Evolutionary conservation across 768 basidiomycete species (phyloP).

Genomic region (Leccinum boreale): DNA sequence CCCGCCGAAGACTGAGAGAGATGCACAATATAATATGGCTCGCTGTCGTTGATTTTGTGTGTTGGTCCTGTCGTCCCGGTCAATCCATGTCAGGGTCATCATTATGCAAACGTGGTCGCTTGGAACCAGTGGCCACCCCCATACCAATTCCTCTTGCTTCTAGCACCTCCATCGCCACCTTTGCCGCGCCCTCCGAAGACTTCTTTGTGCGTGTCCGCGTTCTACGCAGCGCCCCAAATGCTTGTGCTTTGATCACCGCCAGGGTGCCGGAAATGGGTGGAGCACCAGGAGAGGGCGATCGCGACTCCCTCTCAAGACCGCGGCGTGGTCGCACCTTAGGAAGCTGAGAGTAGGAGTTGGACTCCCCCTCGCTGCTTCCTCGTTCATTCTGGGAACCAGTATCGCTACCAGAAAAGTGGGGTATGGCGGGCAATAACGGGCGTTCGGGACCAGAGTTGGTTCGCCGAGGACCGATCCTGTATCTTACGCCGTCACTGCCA

Average conservation of each 20-base stretch:
- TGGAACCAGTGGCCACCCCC: slow-evolving; percentile 38
- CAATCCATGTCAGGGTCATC: slow-evolving; percentile 48
- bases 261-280: slow-evolving; percentile 72
- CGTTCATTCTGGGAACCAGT: slow-evolving; percentile 50
- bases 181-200: slow-evolving; percentile 65
- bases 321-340: slow-evolving; percentile 49
- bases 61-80: slow-evolving; percentile 10
- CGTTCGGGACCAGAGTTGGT: slow-evolving; percentile 49
- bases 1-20: slow-evolving; percentile 21
- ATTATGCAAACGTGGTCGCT: slow-evolving; percentile 46
- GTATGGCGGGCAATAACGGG: slow-evolving; percentile 43
- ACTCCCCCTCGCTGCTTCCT: slow-evolving; percentile 57
- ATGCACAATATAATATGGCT: slow-evolving; percentile 30
- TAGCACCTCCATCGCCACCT: slow-evolving; percentile 76
- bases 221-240: slow-evolving; percentile 80
- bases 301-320: slow-evolving; percentile 43
- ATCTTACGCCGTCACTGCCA: slow-evolving; percentile 55
- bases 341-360: slow-evolving; percentile 37
- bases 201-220: slow-evolving; percentile 74
- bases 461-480: slow-evolving; percentile 51
- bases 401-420: slow-evolving; percentile 50
- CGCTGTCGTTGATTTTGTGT: slow-evolving; percentile 17
- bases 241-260: slow-evolving; percentile 88
- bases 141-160: slow-evolving; percentile 72
- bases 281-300: slow-evolving; percentile 45